These are phyloP conservation scores for Thalassiosira hispida DNA, from an alignment of 352 stramenopile genomes.

Conservation along the genomic window DNA sequence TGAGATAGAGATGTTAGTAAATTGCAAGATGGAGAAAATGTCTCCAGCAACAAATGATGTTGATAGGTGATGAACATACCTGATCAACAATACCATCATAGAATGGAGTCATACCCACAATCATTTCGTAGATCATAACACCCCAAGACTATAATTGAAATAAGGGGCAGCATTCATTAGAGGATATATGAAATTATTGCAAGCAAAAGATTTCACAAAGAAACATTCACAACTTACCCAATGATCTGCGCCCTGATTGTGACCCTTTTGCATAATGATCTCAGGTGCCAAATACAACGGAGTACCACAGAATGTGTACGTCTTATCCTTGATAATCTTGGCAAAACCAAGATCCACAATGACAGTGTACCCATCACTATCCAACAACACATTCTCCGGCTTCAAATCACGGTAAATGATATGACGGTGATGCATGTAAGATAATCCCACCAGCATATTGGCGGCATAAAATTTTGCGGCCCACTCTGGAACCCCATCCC, in stretches of 20 bases:
- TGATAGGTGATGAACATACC: conserved; percentile 7
- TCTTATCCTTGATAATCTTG: conserved; percentile 92
- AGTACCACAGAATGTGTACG: conserved; percentile 91
- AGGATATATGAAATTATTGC: background rate
- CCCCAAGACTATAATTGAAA: conserved; percentile 81
- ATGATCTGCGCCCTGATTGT: conserved; percentile 90
- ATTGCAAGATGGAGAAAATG: background rate
- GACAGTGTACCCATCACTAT: conserved; percentile 94
- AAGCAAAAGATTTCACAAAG: conserved; percentile 34
- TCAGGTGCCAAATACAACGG: conserved; percentile 97
- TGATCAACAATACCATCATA: conserved; percentile 90
- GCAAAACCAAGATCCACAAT: conserved; percentile 98
- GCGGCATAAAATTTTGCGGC: conserved; percentile 93
- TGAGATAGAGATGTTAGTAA: background rate
- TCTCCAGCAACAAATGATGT: background rate
- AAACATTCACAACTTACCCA: conserved; percentile 60
- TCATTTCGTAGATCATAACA: conserved; percentile 86
- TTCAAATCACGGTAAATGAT: conserved; percentile 94
- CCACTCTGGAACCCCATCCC: conserved; percentile 67
- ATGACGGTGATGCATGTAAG: conserved; percentile 91
- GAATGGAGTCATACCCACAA: conserved; percentile 87
- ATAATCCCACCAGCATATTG: conserved; percentile 93
- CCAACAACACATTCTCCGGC: conserved; percentile 91
- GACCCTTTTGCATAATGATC: conserved; percentile 89
- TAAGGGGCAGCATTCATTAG: background rate